Evolutionary conservation across 805 yeast species (phyloP).

Genomic region (Lipomyces spencermartinsiae): DNA sequence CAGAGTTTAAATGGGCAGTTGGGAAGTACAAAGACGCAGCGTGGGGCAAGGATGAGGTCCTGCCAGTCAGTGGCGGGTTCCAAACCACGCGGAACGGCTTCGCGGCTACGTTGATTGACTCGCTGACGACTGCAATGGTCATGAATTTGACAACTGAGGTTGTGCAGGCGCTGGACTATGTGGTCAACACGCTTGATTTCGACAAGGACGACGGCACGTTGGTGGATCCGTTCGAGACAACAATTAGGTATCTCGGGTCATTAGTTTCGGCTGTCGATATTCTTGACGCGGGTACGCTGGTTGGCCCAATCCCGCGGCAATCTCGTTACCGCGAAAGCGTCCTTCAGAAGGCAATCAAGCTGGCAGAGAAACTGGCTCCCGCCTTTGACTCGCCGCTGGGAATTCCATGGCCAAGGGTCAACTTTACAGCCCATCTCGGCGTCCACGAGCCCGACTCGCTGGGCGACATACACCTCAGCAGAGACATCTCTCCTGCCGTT

Average conservation of each 20-base stretch:
- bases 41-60: conserved; percentile 50
- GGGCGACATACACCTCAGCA: not conserved
- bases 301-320: conserved; percentile 32
- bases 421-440: conserved; percentile 22
- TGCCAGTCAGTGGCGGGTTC: conserved; percentile 45
- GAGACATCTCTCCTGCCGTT: conserved; percentile 12
- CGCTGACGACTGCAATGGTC: conserved; percentile 52
- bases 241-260: conserved; percentile 54
- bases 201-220: conserved; percentile 48
- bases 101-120: conserved; percentile 53
- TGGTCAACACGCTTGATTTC: conserved; percentile 47
- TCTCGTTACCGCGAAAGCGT: conserved; percentile 34
- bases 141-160: conserved; percentile 48
- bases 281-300: conserved; percentile 45
- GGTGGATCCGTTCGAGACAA: conserved; percentile 50
- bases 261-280: conserved; percentile 54
- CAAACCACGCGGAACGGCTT: conserved; percentile 51
- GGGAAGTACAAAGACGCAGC: conserved; percentile 38
- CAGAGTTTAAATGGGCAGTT: conserved; percentile 33
- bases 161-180: conserved; percentile 44
- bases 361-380: conserved; percentile 52
- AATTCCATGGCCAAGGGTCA: conserved; percentile 47
- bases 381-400: conserved; percentile 58
- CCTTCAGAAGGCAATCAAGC: conserved; percentile 46
- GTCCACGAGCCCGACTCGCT: conserved; percentile 14